These are phyloP conservation scores for Myriangium duriaei DNA, from an alignment of 2,329 filamentous ascomycete genomes.

Conservation along the genomic window DNA sequence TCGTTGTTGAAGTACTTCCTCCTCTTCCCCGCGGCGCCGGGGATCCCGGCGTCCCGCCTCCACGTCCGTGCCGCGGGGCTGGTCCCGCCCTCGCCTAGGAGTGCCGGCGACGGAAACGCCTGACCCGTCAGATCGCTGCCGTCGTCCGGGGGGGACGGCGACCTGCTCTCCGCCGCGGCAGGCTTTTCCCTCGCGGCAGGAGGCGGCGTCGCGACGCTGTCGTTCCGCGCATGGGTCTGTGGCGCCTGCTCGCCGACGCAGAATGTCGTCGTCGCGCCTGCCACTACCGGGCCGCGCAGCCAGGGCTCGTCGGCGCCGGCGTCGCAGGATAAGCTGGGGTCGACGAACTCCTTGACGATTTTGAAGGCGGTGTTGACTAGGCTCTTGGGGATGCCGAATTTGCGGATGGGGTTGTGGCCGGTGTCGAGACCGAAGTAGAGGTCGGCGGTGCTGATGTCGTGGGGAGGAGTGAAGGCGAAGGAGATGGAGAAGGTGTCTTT, in stretches of 20 bases:
- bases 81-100: conserved; percentile 28
- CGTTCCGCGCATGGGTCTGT: background rate
- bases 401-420: conserved; percentile 66
- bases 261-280: conserved; percentile 6
- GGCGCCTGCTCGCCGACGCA: conserved; percentile 13
- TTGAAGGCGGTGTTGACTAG: conserved; percentile 66
- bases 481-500: conserved; percentile 76
- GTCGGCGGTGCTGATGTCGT: conserved; percentile 50
- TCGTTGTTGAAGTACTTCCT: conserved; percentile 31
- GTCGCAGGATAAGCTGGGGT: conserved; percentile 81
- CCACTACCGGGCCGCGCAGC: conserved; percentile 58
- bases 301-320: conserved; percentile 77
- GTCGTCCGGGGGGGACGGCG: background rate
- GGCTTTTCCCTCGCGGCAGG: background rate
- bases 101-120: conserved; percentile 1
- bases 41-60: conserved; percentile 22
- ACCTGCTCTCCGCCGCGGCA: background rate
- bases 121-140: background rate
- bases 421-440: conserved; percentile 93
- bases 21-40: conserved; percentile 29
- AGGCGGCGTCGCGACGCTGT: background rate
- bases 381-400: conserved; percentile 63
- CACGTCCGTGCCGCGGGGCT: conserved; percentile 25
- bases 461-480: conserved; percentile 62
- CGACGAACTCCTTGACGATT: conserved; percentile 80